phyloP scores from a whole-genome alignment of 1,284 basidiomycete species.

The Austropuccinia psidii region DNA sequence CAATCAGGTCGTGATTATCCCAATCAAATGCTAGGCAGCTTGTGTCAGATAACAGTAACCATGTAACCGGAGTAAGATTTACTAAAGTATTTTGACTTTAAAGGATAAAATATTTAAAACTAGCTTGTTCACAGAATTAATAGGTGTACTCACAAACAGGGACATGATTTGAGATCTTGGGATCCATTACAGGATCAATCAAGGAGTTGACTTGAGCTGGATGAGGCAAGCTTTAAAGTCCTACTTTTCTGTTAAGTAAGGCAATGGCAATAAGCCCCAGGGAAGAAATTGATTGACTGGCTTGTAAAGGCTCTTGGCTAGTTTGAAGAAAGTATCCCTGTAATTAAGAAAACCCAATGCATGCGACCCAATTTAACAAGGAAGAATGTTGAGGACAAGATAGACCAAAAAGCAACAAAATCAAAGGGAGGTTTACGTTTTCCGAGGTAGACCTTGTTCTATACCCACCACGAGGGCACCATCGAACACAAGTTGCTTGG shows the following conservation, averaged over 20 bases:
- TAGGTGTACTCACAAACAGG: slow-evolving; percentile 26
- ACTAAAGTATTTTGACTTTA: too few species aligned
- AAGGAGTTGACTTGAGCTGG: slow-evolving; percentile 50
- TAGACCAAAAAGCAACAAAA: too few species aligned
- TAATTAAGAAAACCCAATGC: too few species aligned
- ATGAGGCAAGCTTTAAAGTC: slow-evolving; percentile 66
- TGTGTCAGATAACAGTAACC: slow-evolving; percentile 64
- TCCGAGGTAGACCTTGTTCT: too few species aligned
- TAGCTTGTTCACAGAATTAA: slow-evolving; percentile 33
- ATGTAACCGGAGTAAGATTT: slow-evolving; percentile 57
- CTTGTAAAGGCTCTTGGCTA: too few species aligned
- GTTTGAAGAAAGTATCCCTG: too few species aligned
- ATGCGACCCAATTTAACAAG: too few species aligned
- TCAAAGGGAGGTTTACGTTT: too few species aligned
- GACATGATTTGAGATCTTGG: slow-evolving; percentile 37
- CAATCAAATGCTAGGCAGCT: slow-evolving; percentile 70
- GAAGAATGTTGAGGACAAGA: too few species aligned
- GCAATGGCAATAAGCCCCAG: slow-evolving; percentile 71
- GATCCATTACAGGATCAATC: slow-evolving; percentile 22
- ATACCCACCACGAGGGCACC: slow-evolving; percentile 38
- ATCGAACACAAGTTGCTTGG: slow-evolving; percentile 30
- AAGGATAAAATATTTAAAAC: too few species aligned
- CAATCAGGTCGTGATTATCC: slow-evolving; percentile 70
- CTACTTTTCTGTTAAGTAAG: slow-evolving; percentile 72
- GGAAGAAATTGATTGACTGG: neutral